phyloP scores from a whole-genome alignment of 495 filamentous ascomycete genomes.

The Penicillium turbatum region DNA sequence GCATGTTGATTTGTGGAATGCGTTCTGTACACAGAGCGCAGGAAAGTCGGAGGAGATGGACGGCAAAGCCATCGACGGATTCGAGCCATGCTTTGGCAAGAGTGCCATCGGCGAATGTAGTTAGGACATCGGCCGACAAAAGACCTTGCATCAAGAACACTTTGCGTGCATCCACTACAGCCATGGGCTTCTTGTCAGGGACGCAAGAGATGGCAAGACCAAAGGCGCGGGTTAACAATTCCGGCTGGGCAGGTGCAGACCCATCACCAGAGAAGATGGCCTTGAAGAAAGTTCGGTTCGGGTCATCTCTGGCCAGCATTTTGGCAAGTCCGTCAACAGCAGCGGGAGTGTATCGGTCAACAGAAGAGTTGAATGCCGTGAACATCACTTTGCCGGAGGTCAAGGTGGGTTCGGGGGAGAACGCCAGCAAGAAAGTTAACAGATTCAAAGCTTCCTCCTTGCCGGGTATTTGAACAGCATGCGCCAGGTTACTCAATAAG shows the following conservation, averaged over 20 bases:
- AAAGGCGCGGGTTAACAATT: slow-evolving; percentile 85
- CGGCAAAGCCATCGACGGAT: slow-evolving; percentile 79
- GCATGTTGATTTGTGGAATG: slow-evolving; percentile 35
- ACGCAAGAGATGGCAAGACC: slow-evolving; percentile 80
- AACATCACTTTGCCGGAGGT: slow-evolving; percentile 64
- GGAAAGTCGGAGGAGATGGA: slow-evolving; percentile 68
- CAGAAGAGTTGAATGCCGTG: slow-evolving; percentile 67
- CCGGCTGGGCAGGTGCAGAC: slow-evolving; percentile 56
- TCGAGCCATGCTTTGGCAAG: slow-evolving; percentile 80
- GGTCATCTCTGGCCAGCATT: slow-evolving; percentile 86
- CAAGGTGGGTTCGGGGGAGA: slow-evolving; percentile 63
- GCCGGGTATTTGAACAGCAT: slow-evolving; percentile 74
- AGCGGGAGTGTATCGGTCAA: slow-evolving; percentile 84
- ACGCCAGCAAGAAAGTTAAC: slow-evolving; percentile 84
- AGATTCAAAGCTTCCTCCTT: slow-evolving; percentile 85
- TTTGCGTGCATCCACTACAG: slow-evolving; percentile 74
- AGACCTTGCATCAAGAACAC: slow-evolving; percentile 87
- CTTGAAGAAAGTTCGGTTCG: slow-evolving; percentile 78
- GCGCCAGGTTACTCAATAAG: slow-evolving; percentile 80
- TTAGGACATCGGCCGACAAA: slow-evolving; percentile 83
- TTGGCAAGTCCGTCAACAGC: slow-evolving; percentile 90
- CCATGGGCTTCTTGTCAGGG: slow-evolving; percentile 61
- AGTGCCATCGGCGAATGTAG: slow-evolving; percentile 63
- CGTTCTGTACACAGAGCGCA: slow-evolving; percentile 62
- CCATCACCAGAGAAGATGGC: slow-evolving; percentile 73